A percentile compares a stretch with the other conserved stretches of the same genome.
These are phyloP conservation scores for Lentinula lateritia DNA, from an alignment of 768 basidiomycete genomes.

Conservation along the genomic window DNA sequence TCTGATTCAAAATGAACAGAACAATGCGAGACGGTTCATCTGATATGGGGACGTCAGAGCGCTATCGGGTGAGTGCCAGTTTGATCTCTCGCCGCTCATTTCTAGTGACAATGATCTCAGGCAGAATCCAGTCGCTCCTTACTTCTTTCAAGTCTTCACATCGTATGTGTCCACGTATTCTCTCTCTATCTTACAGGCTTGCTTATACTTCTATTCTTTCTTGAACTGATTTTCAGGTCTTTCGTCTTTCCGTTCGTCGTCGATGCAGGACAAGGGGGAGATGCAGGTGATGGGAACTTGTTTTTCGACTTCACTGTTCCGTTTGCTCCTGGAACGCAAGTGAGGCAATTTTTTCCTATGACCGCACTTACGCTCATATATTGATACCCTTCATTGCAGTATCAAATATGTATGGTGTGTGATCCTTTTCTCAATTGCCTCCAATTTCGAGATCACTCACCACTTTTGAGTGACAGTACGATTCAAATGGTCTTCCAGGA, in stretches of 20 bases:
- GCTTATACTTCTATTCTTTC: no score
- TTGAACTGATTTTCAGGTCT: conserved; percentile 19
- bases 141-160: conserved; percentile 43
- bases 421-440: neutral
- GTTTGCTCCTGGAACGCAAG: conserved; percentile 40
- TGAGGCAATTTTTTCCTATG: conserved; percentile 4
- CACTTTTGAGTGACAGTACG: conserved; percentile 27
- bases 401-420: conserved; percentile 54
- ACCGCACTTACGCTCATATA: neutral
- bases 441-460: neutral
- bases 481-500: conserved; percentile 40
- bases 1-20: conserved; percentile 13
- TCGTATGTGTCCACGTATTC: conserved; percentile 26
- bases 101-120: conserved; percentile 17
- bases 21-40: conserved; percentile 31
- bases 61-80: conserved; percentile 22
- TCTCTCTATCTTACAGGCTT: no score
- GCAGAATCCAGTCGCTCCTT: conserved; percentile 41
- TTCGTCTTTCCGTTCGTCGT: conserved; percentile 39
- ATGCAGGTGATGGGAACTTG: conserved; percentile 18
- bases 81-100: neutral
- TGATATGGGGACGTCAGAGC: conserved; percentile 28
- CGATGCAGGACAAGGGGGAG: conserved; percentile 27
- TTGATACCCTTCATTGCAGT: conserved; percentile 19
- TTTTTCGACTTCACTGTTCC: conserved; percentile 39